Conservation (phyloP, 805 yeast genomes). For the Starmera pachycereana region DNA sequence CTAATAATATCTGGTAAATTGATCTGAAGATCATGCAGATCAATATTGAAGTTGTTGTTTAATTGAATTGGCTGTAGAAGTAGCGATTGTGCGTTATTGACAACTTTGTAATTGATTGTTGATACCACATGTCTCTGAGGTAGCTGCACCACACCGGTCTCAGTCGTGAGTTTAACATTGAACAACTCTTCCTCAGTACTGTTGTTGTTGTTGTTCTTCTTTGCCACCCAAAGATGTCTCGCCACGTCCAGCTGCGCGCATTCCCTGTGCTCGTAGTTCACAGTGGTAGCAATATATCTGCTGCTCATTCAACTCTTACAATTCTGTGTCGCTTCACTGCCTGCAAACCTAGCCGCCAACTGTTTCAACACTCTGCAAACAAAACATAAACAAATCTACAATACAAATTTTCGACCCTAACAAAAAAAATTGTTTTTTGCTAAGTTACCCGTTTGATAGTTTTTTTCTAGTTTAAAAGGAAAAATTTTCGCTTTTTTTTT, state of each 20-base stretch:
- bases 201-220: not conserved
- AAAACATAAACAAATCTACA: too few relatives aligned
- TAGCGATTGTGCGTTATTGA: conserved; percentile 11
- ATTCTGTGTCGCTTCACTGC: too few relatives aligned
- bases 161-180: conserved; percentile 7
- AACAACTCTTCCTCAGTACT: conserved; percentile 4
- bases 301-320: conserved; percentile 1
- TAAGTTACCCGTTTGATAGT: not conserved
- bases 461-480: not conserved
- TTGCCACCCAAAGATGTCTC: not conserved
- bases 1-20: conserved; percentile 27
- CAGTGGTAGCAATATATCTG: conserved; percentile 2
- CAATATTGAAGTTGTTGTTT: conserved; percentile 14
- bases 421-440: not conserved
- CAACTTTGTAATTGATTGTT: conserved; percentile 16
- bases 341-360: too few relatives aligned
- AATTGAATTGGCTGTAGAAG: conserved; percentile 13
- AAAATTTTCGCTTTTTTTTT: not conserved
- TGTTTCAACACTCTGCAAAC: too few relatives aligned
- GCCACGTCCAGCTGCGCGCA: conserved; percentile 13
- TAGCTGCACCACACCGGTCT: conserved; percentile 18
- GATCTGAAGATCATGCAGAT: conserved; percentile 17
- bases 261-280: too few relatives aligned
- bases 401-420: not conserved
- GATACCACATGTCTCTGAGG: conserved; percentile 25